These are phyloP conservation scores for Scheffersomyces amazonensis DNA, from an alignment of 805 yeast species.

Conservation along the genomic window DNA sequence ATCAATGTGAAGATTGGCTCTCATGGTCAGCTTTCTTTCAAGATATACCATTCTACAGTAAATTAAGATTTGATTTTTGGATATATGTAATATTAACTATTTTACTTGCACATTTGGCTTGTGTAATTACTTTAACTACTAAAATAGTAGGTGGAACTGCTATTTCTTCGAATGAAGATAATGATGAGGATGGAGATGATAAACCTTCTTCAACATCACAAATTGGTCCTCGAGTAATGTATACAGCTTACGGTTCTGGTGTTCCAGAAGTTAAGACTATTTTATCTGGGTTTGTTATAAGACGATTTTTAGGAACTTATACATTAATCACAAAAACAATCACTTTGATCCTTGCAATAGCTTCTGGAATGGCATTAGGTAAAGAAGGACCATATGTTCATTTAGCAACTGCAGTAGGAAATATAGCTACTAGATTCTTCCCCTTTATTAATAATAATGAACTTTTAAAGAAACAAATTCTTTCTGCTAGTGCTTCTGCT, in stretches of 20 bases:
- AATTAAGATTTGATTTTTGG: conserved; percentile 25
- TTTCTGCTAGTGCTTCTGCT: conserved; percentile 56
- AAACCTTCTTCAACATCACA: neutral
- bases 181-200: neutral
- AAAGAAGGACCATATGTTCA: conserved; percentile 66
- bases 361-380: conserved; percentile 56
- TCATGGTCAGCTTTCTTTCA: conserved; percentile 39
- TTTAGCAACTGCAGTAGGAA: conserved; percentile 57
- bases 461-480: conserved; percentile 47
- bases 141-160: conserved; percentile 25
- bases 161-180: neutral
- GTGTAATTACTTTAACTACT: conserved; percentile 44
- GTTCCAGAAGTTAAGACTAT: conserved; percentile 63
- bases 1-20: conserved; percentile 39
- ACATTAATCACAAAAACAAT: conserved; percentile 48
- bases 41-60: conserved; percentile 4
- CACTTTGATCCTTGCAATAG: conserved; percentile 50
- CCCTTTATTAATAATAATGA: conserved; percentile 46
- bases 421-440: conserved; percentile 47
- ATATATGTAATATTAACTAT: conserved; percentile 38
- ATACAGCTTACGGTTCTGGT: conserved; percentile 57
- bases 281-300: conserved; percentile 54
- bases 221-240: conserved; percentile 24
- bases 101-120: conserved; percentile 42
- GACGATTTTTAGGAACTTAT: conserved; percentile 50